Conservation (phyloP, 2,329 filamentous ascomycete genomes). For the Trichoderma sp. region DNA sequence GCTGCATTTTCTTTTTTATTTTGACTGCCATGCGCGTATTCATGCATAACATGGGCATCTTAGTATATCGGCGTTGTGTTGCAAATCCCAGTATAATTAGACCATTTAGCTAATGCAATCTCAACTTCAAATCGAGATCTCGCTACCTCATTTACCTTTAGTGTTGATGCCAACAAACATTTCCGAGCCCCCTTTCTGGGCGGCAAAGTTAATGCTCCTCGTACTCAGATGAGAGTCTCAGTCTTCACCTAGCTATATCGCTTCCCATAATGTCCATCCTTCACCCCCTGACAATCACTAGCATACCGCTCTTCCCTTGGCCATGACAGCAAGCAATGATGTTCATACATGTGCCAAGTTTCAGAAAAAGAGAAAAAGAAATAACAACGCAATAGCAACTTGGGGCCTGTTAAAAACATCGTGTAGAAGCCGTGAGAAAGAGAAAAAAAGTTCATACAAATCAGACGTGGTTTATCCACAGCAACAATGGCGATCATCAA, state of each 20-base stretch:
- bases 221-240: neutral
- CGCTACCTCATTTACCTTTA: neutral
- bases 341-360: neutral
- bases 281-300: neutral
- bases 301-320: neutral
- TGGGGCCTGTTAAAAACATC: neutral
- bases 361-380: neutral
- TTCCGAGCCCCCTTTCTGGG: neutral
- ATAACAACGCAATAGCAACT: neutral
- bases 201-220: neutral
- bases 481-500: neutral
- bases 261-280: neutral
- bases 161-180: neutral
- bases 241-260: neutral
- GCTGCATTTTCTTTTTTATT: neutral
- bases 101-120: conserved; percentile 14
- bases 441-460: neutral
- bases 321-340: neutral
- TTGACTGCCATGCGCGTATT: neutral
- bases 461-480: neutral
- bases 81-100: conserved; percentile 10
- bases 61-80: conserved; percentile 11
- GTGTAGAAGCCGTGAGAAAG: neutral
- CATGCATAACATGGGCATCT: neutral
- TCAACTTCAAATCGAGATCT: conserved; percentile 1